Evolutionary conservation across 139 green algal species (phyloP), one percentile per base, ranked within the genome.

Genomic region (Tetraselmis striata): DNA sequence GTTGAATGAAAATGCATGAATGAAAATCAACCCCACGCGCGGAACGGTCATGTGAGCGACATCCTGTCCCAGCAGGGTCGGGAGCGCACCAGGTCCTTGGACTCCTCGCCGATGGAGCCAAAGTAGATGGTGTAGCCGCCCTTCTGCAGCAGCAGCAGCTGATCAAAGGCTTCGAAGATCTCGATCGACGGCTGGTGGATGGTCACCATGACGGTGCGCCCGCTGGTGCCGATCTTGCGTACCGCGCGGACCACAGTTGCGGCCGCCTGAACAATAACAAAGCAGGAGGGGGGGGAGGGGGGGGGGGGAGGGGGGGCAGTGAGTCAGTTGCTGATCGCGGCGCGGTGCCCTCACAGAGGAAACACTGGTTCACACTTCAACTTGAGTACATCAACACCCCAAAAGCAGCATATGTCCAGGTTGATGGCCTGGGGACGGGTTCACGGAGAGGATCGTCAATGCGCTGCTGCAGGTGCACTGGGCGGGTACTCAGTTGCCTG

Each of bases 401-500:
- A 26, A 23, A 22, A 80, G 27, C 23, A 23, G 18, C 2, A 2
- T 5, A 2, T 25, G 2, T 30, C 28, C 23, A 23, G 28, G 22
- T 5, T 25, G 23, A 77, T 27, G 67, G 67, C 23, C 18, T 77
- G 67, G 23, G 23, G 67, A 25, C 23, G 18, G 67, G 11, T 5
- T 77, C 2, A 25, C 67, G 23, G 18, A 77, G 2, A 23, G 75
- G 31, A 91, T 86, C 1, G 86, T 90, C 1, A 86, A 59, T 2
- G 86, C 88, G 0, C 84, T 90, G 87, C 87, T 87, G 26, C 25
- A 32, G 28, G 27, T 85, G 75, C 32, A n/a, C n/a, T n/a, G n/a
- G n/a, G n/a, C n/a, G n/a, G n/a, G n/a, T n/a, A n/a, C n/a, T n/a
- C n/a, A n/a, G n/a, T n/a, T n/a, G n/a, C n/a, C n/a, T n/a, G n/a